Evolutionary conservation across 2,329 filamentous ascomycete genomes (phyloP).

Genomic region (Ascocoryne sarcoides): DNA sequence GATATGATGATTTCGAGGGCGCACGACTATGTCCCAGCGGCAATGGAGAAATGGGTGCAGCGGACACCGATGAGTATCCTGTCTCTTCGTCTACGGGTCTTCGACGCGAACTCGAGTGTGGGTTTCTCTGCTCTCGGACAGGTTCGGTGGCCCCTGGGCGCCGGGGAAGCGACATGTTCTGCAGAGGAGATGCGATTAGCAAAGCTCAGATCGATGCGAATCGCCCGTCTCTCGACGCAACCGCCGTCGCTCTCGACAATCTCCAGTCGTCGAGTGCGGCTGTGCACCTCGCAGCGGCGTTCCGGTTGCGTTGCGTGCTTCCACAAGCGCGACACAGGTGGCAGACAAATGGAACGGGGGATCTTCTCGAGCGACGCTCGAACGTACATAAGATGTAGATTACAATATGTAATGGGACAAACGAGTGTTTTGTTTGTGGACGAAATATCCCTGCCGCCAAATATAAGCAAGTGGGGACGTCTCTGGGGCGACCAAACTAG

Average conservation of each 20-base stretch:
- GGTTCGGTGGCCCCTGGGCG: conserved; percentile 37
- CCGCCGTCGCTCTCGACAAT: too few relatives aligned
- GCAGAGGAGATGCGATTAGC: conserved; percentile 10
- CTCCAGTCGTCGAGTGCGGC: too few relatives aligned
- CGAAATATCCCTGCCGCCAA: conserved; percentile 19
- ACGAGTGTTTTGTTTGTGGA: conserved; percentile 20
- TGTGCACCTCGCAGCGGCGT: background rate
- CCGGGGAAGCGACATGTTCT: conserved; percentile 51
- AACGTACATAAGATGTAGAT: conserved; percentile 11
- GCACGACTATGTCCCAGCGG: conserved; percentile 39
- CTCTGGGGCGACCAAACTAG: conserved; percentile 24
- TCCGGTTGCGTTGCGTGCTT: background rate
- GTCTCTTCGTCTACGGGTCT: conserved; percentile 63
- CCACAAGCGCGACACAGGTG: too few relatives aligned
- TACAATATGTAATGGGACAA: conserved; percentile 2
- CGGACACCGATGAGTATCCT: conserved; percentile 30
- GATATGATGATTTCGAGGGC: conserved; percentile 48
- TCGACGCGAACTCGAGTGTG: conserved; percentile 61
- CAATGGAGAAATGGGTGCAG: too few relatives aligned
- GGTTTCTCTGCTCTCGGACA: conserved; percentile 51
- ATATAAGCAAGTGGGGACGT: conserved; percentile 19
- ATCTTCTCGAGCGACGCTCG: too few relatives aligned
- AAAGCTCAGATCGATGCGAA: too few relatives aligned
- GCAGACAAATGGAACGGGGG: too few relatives aligned
- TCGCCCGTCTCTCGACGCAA: too few relatives aligned